Evolutionary conservation across 1,139 yeast genomes (phyloP).

Genomic region (Zygotorulaspora mrakii): DNA sequence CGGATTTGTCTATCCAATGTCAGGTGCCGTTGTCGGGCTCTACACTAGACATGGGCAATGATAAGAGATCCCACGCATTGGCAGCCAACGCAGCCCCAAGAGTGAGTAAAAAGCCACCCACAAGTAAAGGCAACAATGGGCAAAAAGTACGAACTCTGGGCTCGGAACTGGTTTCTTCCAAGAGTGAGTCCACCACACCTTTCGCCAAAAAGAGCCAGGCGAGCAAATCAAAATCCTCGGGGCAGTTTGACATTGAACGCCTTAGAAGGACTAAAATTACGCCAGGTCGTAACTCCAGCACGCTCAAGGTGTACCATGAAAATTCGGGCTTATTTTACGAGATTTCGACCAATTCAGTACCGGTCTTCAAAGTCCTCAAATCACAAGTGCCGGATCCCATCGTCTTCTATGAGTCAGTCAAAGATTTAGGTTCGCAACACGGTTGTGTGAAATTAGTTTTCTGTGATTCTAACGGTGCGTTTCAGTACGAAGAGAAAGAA

Average conservation of each 20-base stretch:
- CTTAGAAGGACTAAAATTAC: slow-evolving; percentile 6
- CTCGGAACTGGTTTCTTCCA: background rate
- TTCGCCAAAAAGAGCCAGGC: background rate
- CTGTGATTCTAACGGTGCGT: background rate
- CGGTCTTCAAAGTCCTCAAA: slow-evolving; percentile 46
- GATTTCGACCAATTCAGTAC: slow-evolving; percentile 33
- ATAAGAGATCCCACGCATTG: background rate
- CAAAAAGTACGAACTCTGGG: background rate
- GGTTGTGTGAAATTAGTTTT: slow-evolving; percentile 66
- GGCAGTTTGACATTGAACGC: slow-evolving; percentile 30
- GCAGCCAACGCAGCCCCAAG: background rate
- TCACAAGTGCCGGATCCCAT: slow-evolving; percentile 51
- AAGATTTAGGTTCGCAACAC: slow-evolving; percentile 45
- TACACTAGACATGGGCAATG: background rate
- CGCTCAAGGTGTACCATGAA: slow-evolving; percentile 15
- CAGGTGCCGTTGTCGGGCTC: background rate
- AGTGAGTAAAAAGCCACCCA: background rate
- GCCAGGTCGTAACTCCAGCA: slow-evolving; percentile 27
- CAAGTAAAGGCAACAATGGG: background rate
- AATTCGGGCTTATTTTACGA: slow-evolving; percentile 21
- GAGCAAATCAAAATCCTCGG: slow-evolving; percentile 43
- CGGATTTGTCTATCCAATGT: background rate
- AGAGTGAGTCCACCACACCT: background rate
- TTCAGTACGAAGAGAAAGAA: background rate
- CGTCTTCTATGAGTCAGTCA: slow-evolving; percentile 47